Conservation (phyloP, 805 yeast species). For the Komagataella pastoris region DNA sequence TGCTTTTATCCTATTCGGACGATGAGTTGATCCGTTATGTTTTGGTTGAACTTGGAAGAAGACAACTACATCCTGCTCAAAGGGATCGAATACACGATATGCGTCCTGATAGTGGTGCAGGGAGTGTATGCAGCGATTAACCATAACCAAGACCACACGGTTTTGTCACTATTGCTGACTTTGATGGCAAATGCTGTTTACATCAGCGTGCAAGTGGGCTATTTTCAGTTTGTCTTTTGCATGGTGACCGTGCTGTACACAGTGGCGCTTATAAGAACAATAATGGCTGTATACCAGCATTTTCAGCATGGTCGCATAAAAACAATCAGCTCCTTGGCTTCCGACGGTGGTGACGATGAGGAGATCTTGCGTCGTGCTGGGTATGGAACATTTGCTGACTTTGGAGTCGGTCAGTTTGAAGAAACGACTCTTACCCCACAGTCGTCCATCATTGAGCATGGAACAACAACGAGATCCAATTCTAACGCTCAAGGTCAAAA, state of each 20-base stretch:
- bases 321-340: neutral
- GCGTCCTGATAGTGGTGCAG: neutral
- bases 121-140: neutral
- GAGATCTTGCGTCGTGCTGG: neutral
- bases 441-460: neutral
- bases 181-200: neutral
- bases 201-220: neutral
- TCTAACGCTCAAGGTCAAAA: neutral
- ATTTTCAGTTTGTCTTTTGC: neutral
- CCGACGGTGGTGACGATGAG: neutral
- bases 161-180: neutral
- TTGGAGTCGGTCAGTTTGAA: neutral
- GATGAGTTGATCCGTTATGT: neutral
- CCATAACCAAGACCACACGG: neutral
- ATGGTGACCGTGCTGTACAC: neutral
- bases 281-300: neutral
- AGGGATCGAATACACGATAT: neutral
- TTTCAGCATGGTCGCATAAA: neutral
- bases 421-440: neutral
- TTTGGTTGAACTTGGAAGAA: neutral
- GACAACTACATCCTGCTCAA: neutral
- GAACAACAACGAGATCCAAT: neutral
- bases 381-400: neutral
- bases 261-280: neutral
- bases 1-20: neutral